Percentiles rank a stretch among this genome's conserved stretches.
These are phyloP conservation scores for Aspergillus sp. DNA, from an alignment of 2,329 filamentous ascomycete species.

Conservation along the genomic window DNA sequence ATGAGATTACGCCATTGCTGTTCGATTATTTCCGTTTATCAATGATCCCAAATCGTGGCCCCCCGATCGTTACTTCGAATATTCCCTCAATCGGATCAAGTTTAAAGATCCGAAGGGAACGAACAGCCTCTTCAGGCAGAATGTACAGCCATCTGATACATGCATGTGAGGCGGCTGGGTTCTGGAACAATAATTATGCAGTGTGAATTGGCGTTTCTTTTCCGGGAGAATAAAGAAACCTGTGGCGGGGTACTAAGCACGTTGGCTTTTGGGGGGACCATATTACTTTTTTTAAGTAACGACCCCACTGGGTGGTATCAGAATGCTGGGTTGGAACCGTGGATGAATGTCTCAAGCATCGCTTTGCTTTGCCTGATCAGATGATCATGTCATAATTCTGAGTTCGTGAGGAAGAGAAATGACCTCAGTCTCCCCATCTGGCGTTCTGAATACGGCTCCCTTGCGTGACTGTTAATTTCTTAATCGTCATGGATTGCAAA, in stretches of 20 bases:
- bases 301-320: constrained; percentile 20
- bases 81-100: too few relatives aligned
- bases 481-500: too few relatives aligned
- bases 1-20: not conserved
- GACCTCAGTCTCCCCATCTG: constrained; percentile 1
- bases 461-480: too few relatives aligned
- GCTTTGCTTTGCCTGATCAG: not conserved
- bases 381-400: constrained; percentile 4
- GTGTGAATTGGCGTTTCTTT: not conserved
- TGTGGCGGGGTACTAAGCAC: not conserved
- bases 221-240: not conserved
- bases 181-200: too few relatives aligned
- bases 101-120: too few relatives aligned
- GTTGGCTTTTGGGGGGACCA: not conserved
- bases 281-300: constrained; percentile 11
- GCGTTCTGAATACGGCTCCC: too few relatives aligned
- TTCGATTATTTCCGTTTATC: not conserved
- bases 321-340: constrained; percentile 15
- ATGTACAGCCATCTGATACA: too few relatives aligned
- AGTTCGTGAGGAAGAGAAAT: too few relatives aligned
- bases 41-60: not conserved
- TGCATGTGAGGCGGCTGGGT: too few relatives aligned
- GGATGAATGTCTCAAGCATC: not conserved
- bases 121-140: too few relatives aligned
- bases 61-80: too few relatives aligned